Evolutionary conservation across 441 rosid species (phyloP), one percentile per base, ranked within the genome.

Genomic region (Gossypium davidsonii): DNA sequence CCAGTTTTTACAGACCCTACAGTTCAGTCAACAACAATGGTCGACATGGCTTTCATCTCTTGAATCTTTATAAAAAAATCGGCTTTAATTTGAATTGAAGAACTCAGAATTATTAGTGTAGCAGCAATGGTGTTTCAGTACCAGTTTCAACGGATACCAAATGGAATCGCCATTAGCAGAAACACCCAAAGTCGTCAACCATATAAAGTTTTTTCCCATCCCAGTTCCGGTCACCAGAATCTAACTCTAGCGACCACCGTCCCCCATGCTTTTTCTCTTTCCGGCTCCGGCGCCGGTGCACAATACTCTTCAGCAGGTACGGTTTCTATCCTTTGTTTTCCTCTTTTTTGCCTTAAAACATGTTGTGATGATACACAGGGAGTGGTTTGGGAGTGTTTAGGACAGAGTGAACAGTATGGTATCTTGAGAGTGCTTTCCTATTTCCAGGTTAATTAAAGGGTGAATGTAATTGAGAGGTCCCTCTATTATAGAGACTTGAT

Each of bases 251-350:
- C 39, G 39, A 14, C 64, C 6, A 52, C 70, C 64, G 20, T 44
- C 67, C 28, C 58, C 59, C 75, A 60, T 28, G 75, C 68, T 1
- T 72, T 18, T 61, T 68, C 72, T 52, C 42, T 49, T 55, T 46
- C 56, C 56, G 53, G 23, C 39, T 48, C 76, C 63, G 71, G 76
- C 26, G 69, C 76, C 60, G 76, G 76, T 5, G 76, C 53, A n/a
- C 53, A 64, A 49, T 73, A 63, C 15, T 14, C 71, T 34, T 58
- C 63, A 34, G 56, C 71, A 52, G 76, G 76, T 64, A 28, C 46
- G 72, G 72, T 67, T 67, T 15, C 42, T 20, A 11, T 37, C n/a
- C 14, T 12, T 59, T 23, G 9, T 52, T 39, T 28, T 15, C 6
- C 39, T n/a, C 4, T 20, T 31, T 34, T 6, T 2, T 39, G 11